Percentiles rank a stretch among this genome's conserved stretches.
Conservation (phyloP, 257 asterid genomes). For the Scutellaria minor region DNA sequence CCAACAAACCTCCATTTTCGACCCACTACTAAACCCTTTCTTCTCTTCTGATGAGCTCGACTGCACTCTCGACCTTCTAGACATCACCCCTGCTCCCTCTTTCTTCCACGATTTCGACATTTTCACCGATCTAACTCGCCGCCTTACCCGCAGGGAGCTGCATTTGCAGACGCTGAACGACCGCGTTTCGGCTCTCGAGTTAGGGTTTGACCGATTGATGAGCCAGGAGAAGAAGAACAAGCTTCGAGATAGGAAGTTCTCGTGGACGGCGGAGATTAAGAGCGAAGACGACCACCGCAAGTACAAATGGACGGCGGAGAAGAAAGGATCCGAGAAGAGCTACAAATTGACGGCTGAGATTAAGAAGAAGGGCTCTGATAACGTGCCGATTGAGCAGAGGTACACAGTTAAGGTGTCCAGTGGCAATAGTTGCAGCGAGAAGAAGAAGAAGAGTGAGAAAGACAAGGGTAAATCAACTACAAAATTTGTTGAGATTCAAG, state of each 20-base stretch:
- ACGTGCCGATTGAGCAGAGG: slow-evolving; percentile 50
- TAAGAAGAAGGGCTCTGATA: slow-evolving; percentile 60
- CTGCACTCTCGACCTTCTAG: slow-evolving; percentile 50
- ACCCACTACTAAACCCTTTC: slow-evolving; percentile 42
- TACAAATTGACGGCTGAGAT: slow-evolving; percentile 75
- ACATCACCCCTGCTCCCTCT: slow-evolving; percentile 31
- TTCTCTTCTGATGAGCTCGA: slow-evolving; percentile 54
- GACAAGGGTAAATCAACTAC: slow-evolving; percentile 31
- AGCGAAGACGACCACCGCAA: slow-evolving; percentile 62
- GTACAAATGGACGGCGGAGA: slow-evolving; percentile 80
- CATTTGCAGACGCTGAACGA: slow-evolving; percentile 58
- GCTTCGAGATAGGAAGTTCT: slow-evolving; percentile 73
- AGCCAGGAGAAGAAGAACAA: slow-evolving; percentile 47
- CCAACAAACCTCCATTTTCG: slow-evolving; percentile 45
- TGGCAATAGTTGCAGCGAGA: slow-evolving; percentile 39
- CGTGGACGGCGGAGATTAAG: slow-evolving; percentile 90
- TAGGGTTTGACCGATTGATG: slow-evolving; percentile 47
- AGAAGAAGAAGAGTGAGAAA: slow-evolving; percentile 43
- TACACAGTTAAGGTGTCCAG: slow-evolving; percentile 63
- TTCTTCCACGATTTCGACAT: slow-evolving; percentile 52
- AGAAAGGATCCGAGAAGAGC: slow-evolving; percentile 55
- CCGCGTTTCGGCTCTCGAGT: slow-evolving; percentile 77
- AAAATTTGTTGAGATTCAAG: slow-evolving; percentile 65
- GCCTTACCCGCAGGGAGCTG: slow-evolving; percentile 56
- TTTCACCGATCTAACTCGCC: slow-evolving; percentile 70